Evolutionary conservation across 75 land plant species (phyloP).

Genomic region (Pinus tabuliformis): DNA sequence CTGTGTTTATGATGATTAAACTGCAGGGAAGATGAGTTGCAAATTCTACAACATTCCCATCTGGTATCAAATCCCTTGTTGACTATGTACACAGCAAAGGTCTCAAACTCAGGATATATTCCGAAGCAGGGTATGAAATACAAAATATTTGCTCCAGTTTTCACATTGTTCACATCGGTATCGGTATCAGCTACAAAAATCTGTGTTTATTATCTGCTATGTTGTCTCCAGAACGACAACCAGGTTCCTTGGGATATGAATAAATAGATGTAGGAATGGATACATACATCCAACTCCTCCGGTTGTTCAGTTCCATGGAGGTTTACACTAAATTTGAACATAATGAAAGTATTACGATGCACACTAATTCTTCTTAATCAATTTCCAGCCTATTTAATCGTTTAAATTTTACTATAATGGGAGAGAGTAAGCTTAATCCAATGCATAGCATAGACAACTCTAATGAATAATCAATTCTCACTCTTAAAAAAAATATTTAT

Average conservation of each 20-base stretch:
- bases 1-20: not conserved
- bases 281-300: slow-evolving; percentile 4
- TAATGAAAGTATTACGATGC: too few relatives aligned
- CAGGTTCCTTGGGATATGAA: slow-evolving; percentile 90
- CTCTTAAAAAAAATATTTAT: too few relatives aligned
- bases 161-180: not conserved
- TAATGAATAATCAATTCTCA: too few relatives aligned
- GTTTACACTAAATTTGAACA: too few relatives aligned
- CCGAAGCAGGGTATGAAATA: slow-evolving; percentile 27
- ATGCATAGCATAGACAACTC: too few relatives aligned
- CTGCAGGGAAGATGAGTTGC: not conserved
- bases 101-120: slow-evolving; percentile 29
- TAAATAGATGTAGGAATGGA: slow-evolving; percentile 84
- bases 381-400: too few relatives aligned
- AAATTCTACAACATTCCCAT: slow-evolving; percentile 2
- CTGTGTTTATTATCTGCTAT: not conserved
- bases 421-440: too few relatives aligned
- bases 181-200: too few relatives aligned
- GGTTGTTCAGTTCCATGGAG: not conserved
- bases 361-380: too few relatives aligned
- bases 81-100: slow-evolving; percentile 28
- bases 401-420: too few relatives aligned
- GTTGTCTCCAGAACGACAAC: slow-evolving; percentile 35
- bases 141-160: too few relatives aligned
- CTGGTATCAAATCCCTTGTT: slow-evolving; percentile 21